A percentile compares a stretch with the other conserved stretches of the same genome.
Conservation (phyloP, 169 alveolate species). For the Miamiensis avidus region DNA sequence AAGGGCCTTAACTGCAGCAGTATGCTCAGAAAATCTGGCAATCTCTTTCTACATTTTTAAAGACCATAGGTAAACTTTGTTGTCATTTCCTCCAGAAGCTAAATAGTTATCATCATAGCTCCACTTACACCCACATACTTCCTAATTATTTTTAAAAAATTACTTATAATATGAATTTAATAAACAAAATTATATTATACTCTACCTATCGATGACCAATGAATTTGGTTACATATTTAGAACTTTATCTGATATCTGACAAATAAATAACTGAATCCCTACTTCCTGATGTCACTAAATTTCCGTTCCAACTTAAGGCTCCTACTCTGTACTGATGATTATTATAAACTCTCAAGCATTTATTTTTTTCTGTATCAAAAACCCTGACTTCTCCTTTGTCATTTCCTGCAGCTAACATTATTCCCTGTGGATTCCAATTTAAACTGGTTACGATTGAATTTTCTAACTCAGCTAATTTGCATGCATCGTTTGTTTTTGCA, state of each 20-base stretch:
- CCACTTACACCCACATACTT: constrained; percentile 78
- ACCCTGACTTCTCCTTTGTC: constrained; percentile 64
- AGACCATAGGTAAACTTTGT: constrained; percentile 70
- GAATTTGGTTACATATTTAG: constrained; percentile 34
- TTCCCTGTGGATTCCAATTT: constrained; percentile 58
- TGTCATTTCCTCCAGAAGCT: constrained; percentile 85
- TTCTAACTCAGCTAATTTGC: not conserved
- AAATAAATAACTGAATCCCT: constrained; percentile 62
- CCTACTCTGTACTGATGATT: constrained; percentile 77
- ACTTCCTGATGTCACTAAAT: constrained; percentile 64
- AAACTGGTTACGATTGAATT: constrained; percentile 44
- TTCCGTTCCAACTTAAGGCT: constrained; percentile 64
- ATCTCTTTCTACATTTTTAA: constrained; percentile 34
- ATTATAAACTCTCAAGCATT: constrained; percentile 38
- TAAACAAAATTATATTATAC: not conserved
- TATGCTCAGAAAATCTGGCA: constrained; percentile 48
- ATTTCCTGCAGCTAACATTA: constrained; percentile 69
- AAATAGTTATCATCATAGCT: constrained; percentile 58
- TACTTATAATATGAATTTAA: not conserved
- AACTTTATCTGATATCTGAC: constrained; percentile 56
- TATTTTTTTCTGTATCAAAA: constrained; percentile 67
- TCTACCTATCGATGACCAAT: constrained; percentile 62
- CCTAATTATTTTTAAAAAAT: not conserved
- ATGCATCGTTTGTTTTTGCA: not conserved
- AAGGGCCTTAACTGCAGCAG: constrained; percentile 80